Conservation (phyloP, 208 protist genomes). For the Phytomonas sp. region DNA sequence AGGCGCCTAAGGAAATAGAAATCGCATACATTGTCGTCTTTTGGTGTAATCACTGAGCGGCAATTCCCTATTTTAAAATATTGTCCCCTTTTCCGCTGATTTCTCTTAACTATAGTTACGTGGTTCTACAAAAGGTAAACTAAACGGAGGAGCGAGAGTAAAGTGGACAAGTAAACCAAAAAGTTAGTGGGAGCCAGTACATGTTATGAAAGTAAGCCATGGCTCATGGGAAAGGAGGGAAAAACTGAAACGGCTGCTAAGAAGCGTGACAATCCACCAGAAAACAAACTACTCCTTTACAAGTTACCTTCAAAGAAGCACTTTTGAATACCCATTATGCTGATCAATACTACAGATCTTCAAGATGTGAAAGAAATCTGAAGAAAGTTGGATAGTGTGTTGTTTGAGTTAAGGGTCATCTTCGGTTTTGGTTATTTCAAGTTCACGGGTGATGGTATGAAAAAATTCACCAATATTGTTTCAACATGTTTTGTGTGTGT, state of each 20-base stretch:
- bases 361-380: not conserved
- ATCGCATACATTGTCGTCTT: slow-evolving; percentile 52
- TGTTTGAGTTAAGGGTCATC: not conserved
- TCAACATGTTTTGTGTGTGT: not conserved
- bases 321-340: not conserved
- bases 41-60: not conserved
- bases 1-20: slow-evolving; percentile 71
- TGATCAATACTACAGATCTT: not conserved
- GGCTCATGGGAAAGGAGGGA: not conserved
- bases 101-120: not conserved
- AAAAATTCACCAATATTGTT: slow-evolving; percentile 26
- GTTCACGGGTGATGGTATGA: slow-evolving; percentile 66
- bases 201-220: not conserved
- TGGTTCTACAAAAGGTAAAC: not conserved
- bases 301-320: not conserved
- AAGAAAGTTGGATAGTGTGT: not conserved
- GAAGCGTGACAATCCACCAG: not conserved
- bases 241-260: not conserved
- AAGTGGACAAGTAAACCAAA: not conserved
- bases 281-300: not conserved
- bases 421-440: slow-evolving; percentile 22
- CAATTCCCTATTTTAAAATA: not conserved
- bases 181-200: not conserved
- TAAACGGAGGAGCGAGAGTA: not conserved
- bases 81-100: not conserved